A percentile compares a stretch with the other conserved stretches of the same genome.
Conservation (phyloP, 2,329 filamentous ascomycete species). For the Achaetomium macrosporum region DNA sequence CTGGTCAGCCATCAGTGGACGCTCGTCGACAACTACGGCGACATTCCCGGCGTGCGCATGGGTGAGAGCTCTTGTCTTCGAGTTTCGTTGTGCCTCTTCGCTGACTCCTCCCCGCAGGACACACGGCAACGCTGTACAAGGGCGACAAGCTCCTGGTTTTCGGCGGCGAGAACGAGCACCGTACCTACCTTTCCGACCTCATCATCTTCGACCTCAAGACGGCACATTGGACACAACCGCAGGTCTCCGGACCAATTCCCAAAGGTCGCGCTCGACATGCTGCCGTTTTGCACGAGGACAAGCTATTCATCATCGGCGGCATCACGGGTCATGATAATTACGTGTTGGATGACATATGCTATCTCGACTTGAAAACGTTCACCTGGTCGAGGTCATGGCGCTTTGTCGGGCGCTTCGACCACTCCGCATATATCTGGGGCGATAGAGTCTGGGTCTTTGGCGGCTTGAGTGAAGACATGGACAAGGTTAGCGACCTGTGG, state of each 20-base stretch:
- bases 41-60: conserved; percentile 96
- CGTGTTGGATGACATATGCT: conserved; percentile 93
- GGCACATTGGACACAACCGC: conserved; percentile 90
- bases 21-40: conserved; percentile 95
- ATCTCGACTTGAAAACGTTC: conserved; percentile 92
- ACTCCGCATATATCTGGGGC: conserved; percentile 87
- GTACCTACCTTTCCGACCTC: conserved; percentile 89
- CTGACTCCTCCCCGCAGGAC: conserved; percentile 50
- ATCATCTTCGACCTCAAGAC: conserved; percentile 94
- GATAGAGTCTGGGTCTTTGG: conserved; percentile 96
- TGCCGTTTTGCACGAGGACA: conserved; percentile 91
- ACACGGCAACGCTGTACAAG: conserved; percentile 90
- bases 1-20: conserved; percentile 87
- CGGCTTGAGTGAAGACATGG: conserved; percentile 91
- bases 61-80: conserved; percentile 46
- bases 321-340: conserved; percentile 89
- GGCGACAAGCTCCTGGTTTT: conserved; percentile 95
- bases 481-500: conserved; percentile 92
- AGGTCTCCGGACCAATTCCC: conserved; percentile 76
- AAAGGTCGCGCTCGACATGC: conserved; percentile 90
- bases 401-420: conserved; percentile 91
- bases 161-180: conserved; percentile 95
- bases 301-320: conserved; percentile 92
- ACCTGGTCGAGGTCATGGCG: conserved; percentile 96
- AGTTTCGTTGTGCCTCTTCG: conserved; percentile 4